Conservation (phyloP, 169 alveolate species). For the Cryptosporidium parvum region DNA sequence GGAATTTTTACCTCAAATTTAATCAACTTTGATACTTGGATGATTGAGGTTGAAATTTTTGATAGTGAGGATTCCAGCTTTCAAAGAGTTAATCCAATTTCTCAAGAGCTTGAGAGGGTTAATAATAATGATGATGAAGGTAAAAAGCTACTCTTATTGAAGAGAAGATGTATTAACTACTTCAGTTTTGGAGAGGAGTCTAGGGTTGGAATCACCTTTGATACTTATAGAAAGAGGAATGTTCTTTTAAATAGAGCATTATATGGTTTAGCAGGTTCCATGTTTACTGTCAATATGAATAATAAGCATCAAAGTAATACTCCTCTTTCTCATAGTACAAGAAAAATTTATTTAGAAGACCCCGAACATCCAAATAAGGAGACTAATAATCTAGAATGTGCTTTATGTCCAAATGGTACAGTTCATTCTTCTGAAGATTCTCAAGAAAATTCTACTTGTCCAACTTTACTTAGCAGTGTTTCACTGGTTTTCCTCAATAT, state of each 20-base stretch:
- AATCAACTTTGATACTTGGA: slow-evolving; percentile 37
- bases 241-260: slow-evolving; percentile 64
- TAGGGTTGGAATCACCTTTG: slow-evolving; percentile 57
- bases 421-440: background rate
- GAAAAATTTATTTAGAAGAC: slow-evolving; percentile 16
- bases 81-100: slow-evolving; percentile 34
- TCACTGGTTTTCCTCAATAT: slow-evolving; percentile 68
- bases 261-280: slow-evolving; percentile 69
- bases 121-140: background rate
- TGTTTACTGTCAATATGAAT: slow-evolving; percentile 42
- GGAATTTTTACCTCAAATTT: slow-evolving; percentile 64
- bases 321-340: slow-evolving; percentile 48
- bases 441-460: slow-evolving; percentile 11
- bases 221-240: slow-evolving; percentile 65
- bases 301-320: slow-evolving; percentile 32
- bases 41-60: slow-evolving; percentile 35
- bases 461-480: slow-evolving; percentile 50
- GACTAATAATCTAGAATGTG: slow-evolving; percentile 1
- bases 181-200: slow-evolving; percentile 74
- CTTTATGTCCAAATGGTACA: slow-evolving; percentile 34
- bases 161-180: slow-evolving; percentile 60
- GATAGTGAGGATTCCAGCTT: slow-evolving; percentile 31
- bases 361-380: background rate
- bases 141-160: slow-evolving; percentile 19
- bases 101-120: slow-evolving; percentile 30